Evolutionary conservation across 768 basidiomycete genomes (phyloP).

Genomic region (Asterophora parasitica): DNA sequence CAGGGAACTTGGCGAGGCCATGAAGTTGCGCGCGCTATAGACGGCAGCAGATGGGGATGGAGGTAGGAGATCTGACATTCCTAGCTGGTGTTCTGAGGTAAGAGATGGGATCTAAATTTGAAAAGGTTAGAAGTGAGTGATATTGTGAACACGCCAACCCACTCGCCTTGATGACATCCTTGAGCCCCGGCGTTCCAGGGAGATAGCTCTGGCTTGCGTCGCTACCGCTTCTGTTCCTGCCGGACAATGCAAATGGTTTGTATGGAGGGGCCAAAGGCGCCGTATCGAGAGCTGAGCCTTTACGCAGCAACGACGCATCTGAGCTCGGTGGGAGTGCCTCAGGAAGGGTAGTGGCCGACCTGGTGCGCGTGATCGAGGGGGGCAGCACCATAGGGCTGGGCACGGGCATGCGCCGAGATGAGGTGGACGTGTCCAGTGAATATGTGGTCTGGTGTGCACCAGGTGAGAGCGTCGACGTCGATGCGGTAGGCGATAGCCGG

Average conservation of each 20-base stretch:
- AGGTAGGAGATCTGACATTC: constrained; percentile 64
- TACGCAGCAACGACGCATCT: constrained; percentile 9
- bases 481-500: constrained; percentile 27
- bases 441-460: constrained; percentile 50
- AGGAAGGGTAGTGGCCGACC: constrained; percentile 40
- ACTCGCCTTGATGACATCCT: constrained; percentile 67
- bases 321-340: constrained; percentile 13
- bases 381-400: constrained; percentile 21
- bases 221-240: constrained; percentile 45
- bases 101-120: constrained; percentile 55
- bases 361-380: constrained; percentile 34
- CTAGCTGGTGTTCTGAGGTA: constrained; percentile 65
- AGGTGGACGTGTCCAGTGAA: constrained; percentile 46
- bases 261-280: constrained; percentile 35
- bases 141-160: neutral
- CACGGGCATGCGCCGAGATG: constrained; percentile 21
- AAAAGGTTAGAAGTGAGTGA: neutral
- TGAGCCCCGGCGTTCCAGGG: constrained; percentile 53
- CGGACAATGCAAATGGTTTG: constrained; percentile 37
- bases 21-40: constrained; percentile 31
- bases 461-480: constrained; percentile 24
- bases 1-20: constrained; percentile 35
- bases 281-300: constrained; percentile 14
- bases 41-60: constrained; percentile 59
- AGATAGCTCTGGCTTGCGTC: constrained; percentile 32